These are phyloP conservation scores for Vaccinium vitisidaea DNA, from an alignment of 148 eudicot species.

Conservation along the genomic window DNA sequence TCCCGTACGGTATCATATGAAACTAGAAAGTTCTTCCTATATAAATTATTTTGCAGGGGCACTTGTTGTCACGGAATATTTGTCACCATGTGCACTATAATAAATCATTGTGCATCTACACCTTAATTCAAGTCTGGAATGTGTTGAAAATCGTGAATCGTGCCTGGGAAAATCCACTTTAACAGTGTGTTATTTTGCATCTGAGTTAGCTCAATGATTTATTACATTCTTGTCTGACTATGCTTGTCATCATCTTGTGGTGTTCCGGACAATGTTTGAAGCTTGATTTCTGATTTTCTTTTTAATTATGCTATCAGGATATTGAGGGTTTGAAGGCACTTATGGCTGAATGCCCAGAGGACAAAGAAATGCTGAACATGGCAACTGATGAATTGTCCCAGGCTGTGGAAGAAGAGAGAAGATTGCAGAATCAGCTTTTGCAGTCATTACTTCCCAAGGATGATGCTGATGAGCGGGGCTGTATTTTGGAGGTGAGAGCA, in stretches of 20 bases:
- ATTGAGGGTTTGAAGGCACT: conserved; percentile 60
- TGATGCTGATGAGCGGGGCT: conserved; percentile 88
- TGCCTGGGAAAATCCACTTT: not conserved
- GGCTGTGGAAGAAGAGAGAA: conserved; percentile 63
- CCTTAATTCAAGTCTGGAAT: not conserved
- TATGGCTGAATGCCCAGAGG: conserved; percentile 65
- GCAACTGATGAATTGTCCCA: conserved; percentile 68
- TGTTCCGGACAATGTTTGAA: not conserved
- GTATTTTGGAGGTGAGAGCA: conserved; percentile 96
- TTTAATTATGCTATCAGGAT: conserved; percentile 40
- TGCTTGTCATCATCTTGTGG: not conserved
- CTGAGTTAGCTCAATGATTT: conserved; percentile 1
- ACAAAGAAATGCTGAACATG: conserved; percentile 70
- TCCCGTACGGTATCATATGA: not conserved
- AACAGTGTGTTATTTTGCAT: not conserved
- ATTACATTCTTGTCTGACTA: not conserved
- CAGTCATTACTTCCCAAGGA: conserved; percentile 83
- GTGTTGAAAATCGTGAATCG: not conserved
- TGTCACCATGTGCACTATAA: not conserved
- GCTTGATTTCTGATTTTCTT: not conserved
- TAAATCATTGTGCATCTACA: not conserved
- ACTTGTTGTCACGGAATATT: not conserved
- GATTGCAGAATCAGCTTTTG: conserved; percentile 51
- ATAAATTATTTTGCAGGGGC: no score
- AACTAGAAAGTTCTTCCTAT: no score